Conservation (phyloP, 306 rosid species). For the Luffa aegyptiaca region DNA sequence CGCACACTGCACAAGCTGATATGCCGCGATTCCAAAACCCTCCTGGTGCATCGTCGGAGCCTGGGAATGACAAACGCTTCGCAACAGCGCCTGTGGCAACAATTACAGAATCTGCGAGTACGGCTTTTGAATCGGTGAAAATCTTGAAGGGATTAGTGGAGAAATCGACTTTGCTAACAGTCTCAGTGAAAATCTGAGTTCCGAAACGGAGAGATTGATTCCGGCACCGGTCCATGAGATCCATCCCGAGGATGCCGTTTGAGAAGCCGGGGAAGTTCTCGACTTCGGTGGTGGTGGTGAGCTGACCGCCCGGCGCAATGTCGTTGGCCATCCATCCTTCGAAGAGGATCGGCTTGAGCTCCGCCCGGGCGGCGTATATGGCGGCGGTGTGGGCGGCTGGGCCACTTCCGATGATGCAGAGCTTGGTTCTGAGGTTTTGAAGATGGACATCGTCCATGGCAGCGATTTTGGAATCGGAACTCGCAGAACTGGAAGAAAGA, state of each 20-base stretch:
- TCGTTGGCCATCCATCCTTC: slow-evolving; percentile 92
- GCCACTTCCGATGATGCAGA: slow-evolving; percentile 88
- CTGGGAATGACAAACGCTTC: slow-evolving; percentile 42
- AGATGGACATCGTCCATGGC: slow-evolving; percentile 30
- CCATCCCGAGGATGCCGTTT: slow-evolving; percentile 54
- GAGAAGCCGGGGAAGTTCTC: slow-evolving; percentile 88
- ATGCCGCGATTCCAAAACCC: slow-evolving; percentile 86
- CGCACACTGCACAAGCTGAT: slow-evolving; percentile 79
- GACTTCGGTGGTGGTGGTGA: slow-evolving; percentile 79
- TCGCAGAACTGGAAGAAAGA: slow-evolving; percentile 11
- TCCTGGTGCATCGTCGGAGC: slow-evolving; percentile 47
- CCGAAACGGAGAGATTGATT: slow-evolving; percentile 63
- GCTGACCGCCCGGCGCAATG: slow-evolving; percentile 85
- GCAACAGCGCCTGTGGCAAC: slow-evolving; percentile 90
- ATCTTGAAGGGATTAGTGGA: slow-evolving; percentile 48
- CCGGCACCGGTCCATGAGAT: slow-evolving; percentile 67
- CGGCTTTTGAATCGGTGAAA: slow-evolving; percentile 40
- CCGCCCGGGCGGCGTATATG: slow-evolving; percentile 71
- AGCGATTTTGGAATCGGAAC: slow-evolving; percentile 10
- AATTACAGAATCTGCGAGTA: slow-evolving; percentile 18
- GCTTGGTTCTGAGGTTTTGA: slow-evolving; percentile 36
- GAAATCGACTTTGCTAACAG: slow-evolving; percentile 62
- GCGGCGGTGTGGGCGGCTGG: slow-evolving; percentile 85
- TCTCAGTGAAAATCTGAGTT: slow-evolving; percentile 64
- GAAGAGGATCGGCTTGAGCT: slow-evolving; percentile 73